Percentiles rank a stretch among this genome's conserved stretches.
Evolutionary conservation across 2,329 filamentous ascomycete species (phyloP).

Genomic region (Nigrospora osmanthi): DNA sequence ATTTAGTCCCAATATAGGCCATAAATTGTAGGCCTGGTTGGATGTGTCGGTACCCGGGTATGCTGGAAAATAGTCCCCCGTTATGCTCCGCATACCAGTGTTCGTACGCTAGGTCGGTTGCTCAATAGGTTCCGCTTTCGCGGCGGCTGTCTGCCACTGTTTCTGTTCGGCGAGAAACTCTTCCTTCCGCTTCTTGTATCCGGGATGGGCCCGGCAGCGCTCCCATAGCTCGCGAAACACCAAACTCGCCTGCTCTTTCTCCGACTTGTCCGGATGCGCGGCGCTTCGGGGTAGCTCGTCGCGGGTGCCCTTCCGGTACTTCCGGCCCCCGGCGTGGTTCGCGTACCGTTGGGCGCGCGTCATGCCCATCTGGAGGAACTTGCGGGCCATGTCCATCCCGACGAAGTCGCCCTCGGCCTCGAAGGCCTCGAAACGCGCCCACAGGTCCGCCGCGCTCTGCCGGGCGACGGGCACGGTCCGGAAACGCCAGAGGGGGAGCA

Average conservation of each 20-base stretch:
- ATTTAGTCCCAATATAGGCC: no score
- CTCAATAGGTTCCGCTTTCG: no score
- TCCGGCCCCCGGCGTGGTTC: constrained; percentile 46
- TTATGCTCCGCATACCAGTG: no score
- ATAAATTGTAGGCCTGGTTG: no score
- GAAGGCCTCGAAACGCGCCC: constrained; percentile 42
- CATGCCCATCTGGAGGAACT: constrained; percentile 61
- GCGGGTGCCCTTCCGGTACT: constrained; percentile 38
- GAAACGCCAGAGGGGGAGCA: constrained; percentile 55
- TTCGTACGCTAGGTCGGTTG: no score
- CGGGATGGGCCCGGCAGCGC: constrained; percentile 31
- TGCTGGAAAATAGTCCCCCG: no score
- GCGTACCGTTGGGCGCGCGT: constrained; percentile 52
- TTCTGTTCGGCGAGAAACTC: constrained; percentile 36
- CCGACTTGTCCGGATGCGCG: constrained; percentile 32
- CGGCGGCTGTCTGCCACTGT: no score
- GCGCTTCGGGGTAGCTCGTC: constrained; percentile 23
- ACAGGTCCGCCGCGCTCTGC: constrained; percentile 39
- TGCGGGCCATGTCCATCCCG: constrained; percentile 57
- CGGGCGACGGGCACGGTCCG: constrained; percentile 41
- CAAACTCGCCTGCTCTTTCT: constrained; percentile 40
- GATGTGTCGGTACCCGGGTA: no score
- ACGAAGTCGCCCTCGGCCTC: constrained; percentile 46
- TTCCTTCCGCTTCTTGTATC: constrained; percentile 34
- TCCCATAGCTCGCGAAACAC: constrained; percentile 43